phyloP scores from a whole-genome alignment of 345 rosid genomes.

The Arabidopsis arenosa region DNA sequence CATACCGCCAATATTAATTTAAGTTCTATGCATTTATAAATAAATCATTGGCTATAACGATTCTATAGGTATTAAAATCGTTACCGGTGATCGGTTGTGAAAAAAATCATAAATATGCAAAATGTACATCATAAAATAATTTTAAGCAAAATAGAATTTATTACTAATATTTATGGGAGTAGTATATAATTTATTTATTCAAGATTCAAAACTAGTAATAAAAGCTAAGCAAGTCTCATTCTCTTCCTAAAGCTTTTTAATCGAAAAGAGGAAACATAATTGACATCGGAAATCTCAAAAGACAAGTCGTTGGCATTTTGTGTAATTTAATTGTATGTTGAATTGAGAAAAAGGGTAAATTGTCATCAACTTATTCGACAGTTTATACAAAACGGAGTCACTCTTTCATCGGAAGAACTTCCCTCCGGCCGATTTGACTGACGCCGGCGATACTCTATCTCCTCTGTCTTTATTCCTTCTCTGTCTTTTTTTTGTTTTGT shows the following conservation, averaged over 20 bases:
- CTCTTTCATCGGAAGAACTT: conserved; percentile 33
- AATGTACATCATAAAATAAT: too few species aligned
- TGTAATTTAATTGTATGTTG: conserved; percentile 21
- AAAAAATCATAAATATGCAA: neutral
- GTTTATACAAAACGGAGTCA: conserved; percentile 26
- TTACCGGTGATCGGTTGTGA: neutral
- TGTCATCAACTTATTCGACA: conserved; percentile 23
- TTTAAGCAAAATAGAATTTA: too few species aligned
- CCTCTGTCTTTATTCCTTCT: neutral
- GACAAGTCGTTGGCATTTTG: conserved; percentile 42
- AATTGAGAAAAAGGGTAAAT: conserved; percentile 25
- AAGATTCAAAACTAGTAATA: conserved; percentile 11
- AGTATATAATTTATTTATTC: conserved; percentile 6
- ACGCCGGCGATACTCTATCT: conserved; percentile 32
- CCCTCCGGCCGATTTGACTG: conserved; percentile 30
- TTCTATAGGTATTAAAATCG: neutral
- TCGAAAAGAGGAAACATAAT: conserved; percentile 23
- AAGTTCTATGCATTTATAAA: neutral
- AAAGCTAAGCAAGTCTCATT: conserved; percentile 8
- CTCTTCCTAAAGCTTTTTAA: neutral
- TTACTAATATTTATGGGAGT: neutral
- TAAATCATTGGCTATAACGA: conserved; percentile 14
- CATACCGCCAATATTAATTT: conserved; percentile 34
- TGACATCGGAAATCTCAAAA: conserved; percentile 36
- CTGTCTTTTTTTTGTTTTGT: neutral